Percentiles rank a stretch among this genome's conserved stretches.
These are phyloP conservation scores for Cenchrus fungigraminus DNA, from an alignment of 176 grass and related monocot species.

Conservation along the genomic window DNA sequence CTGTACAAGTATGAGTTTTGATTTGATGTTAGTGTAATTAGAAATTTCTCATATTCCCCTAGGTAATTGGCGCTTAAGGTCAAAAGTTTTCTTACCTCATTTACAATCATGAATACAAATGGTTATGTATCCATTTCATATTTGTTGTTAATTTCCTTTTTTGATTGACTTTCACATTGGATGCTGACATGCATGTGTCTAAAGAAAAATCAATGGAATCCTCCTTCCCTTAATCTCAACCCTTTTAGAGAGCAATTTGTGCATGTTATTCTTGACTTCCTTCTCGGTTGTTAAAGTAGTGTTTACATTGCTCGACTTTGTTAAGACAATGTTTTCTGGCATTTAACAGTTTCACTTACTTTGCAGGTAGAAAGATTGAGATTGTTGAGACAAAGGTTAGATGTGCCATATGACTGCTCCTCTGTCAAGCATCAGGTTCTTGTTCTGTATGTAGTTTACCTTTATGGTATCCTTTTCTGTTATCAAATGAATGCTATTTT, in stretches of 20 bases:
- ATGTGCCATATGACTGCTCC: constrained; percentile 67
- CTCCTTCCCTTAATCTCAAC: background rate
- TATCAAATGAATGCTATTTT: constrained; percentile 30
- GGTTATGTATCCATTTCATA: background rate
- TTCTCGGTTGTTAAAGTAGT: background rate
- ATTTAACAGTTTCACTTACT: constrained; percentile 29
- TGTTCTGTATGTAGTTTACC: constrained; percentile 5
- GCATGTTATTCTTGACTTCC: background rate
- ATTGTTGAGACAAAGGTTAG: constrained; percentile 70
- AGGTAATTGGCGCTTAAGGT: background rate
- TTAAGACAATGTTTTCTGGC: background rate
- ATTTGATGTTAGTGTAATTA: background rate
- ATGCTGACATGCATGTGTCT: background rate
- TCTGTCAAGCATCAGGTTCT: constrained; percentile 68
- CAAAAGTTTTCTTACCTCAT: background rate
- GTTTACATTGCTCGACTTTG: constrained; percentile 15
- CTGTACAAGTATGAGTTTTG: background rate
- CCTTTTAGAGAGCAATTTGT: background rate
- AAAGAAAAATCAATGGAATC: background rate
- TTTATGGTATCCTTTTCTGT: constrained; percentile 7
- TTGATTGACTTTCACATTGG: background rate
- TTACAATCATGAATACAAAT: constrained; percentile 1
- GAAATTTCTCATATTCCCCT: background rate
- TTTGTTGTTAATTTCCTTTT: constrained; percentile 10
- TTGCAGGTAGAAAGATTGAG: constrained; percentile 75